These are phyloP conservation scores for Hericium erinaceus DNA, from an alignment of 768 basidiomycete species.

Conservation along the genomic window DNA sequence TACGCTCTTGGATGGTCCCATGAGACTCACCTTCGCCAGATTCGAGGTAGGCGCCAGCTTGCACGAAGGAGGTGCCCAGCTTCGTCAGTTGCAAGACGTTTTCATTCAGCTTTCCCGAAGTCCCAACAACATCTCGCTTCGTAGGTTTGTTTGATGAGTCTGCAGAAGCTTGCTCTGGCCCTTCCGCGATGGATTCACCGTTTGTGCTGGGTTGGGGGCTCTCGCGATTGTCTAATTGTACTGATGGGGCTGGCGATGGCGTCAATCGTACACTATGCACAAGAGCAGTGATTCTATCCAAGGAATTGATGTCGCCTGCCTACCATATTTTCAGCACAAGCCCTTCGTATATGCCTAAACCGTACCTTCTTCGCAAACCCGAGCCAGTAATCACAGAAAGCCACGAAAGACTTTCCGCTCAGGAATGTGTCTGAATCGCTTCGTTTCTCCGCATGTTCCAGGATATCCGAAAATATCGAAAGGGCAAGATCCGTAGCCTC, in stretches of 20 bases:
- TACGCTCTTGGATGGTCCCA: not conserved
- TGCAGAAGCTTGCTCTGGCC: not conserved
- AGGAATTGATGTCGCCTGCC: slow-evolving; percentile 34
- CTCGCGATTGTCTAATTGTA: not conserved
- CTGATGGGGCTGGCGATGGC: not conserved
- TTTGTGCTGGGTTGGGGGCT: too few species aligned
- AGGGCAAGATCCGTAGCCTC: slow-evolving; percentile 25
- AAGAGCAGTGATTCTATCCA: slow-evolving; percentile 5
- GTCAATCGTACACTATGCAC: not conserved
- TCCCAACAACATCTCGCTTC: not conserved
- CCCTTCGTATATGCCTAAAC: not conserved
- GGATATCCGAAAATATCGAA: slow-evolving; percentile 32
- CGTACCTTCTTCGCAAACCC: slow-evolving; percentile 55
- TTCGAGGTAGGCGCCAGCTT: slow-evolving; percentile 4
- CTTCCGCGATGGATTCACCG: too few species aligned
- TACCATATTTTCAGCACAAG: slow-evolving; percentile 16
- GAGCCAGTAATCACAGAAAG: slow-evolving; percentile 68
- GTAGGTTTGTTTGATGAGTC: not conserved
- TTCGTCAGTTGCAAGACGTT: slow-evolving; percentile 5
- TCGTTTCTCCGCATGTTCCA: slow-evolving; percentile 30
- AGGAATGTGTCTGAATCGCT: slow-evolving; percentile 31
- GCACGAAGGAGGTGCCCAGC: slow-evolving; percentile 12
- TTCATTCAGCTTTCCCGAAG: not conserved
- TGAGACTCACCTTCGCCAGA: not conserved
- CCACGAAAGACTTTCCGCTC: slow-evolving; percentile 42